Evolutionary conservation across 306 rosid species (phyloP), one percentile per base, ranked within the genome.

Genomic region (Carpinus viminea): DNA sequence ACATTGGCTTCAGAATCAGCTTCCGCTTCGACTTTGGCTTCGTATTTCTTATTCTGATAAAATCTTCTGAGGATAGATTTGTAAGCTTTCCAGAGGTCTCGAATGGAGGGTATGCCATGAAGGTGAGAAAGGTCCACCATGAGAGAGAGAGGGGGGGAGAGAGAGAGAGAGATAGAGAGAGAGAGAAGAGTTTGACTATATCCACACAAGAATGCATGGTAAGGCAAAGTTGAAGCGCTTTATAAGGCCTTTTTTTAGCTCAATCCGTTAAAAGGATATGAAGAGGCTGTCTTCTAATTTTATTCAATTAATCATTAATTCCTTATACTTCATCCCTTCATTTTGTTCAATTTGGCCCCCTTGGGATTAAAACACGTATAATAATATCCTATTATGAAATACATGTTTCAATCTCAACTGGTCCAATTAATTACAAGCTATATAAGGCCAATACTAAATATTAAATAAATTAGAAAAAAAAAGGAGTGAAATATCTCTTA

Each of bases 21-120:
- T 64, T 46, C 16, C 26, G 74, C 17, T 75, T 75, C 41, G 4
- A 31, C 28, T 43, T 55, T 61, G 41, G 73, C 71, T 38, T 78
- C 52, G 55, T 75, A 74, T 77, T 84, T 86, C 48, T 64, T 80
- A 21, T 59, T 68, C 18, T 73, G 70, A 68, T 76, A 75, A 89
- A 91, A 83, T 83, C 64, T 88, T 36, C 38, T 83, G 84, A 89
- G 4, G 17, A 91, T 34, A 31, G 89, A 75, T 89, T 81, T 88
- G 87, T 60, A 83, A 26, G 82, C 24, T 79, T 76, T 87, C 72
- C 68, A 66, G 66, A 86, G 77, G 54, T 55, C 68, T 47, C 74
- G 76, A 54, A 84, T 24, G 83, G 87, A 78, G 83, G 78, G 57
- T 52, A 41, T 65, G 82, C 76, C 61, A 48, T 61, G 46, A 54